Evolutionary conservation across 2,329 filamentous ascomycete species (phyloP).

Genomic region (Whalleya microplaca): DNA sequence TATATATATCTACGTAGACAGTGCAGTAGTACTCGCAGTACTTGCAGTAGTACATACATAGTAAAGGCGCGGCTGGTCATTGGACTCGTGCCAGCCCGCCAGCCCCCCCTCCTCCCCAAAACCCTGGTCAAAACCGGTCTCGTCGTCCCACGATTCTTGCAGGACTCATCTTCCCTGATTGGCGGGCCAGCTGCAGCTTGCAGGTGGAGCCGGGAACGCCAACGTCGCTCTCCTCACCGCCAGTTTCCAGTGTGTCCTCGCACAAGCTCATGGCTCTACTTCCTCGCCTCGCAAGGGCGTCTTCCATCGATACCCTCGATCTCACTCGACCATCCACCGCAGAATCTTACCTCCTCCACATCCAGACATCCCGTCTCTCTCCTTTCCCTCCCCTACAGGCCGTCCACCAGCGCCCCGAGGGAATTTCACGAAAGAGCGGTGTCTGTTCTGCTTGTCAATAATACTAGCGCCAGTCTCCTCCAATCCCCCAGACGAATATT

Average conservation of each 20-base stretch:
- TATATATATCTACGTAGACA: too few species aligned
- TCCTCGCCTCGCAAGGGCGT: slow-evolving; percentile 33
- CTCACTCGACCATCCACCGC: slow-evolving; percentile 37
- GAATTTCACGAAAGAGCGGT: slow-evolving; percentile 48
- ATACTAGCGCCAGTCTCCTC: slow-evolving; percentile 49
- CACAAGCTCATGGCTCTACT: slow-evolving; percentile 34
- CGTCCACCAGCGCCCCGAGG: slow-evolving; percentile 30
- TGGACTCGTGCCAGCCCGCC: slow-evolving; percentile 23
- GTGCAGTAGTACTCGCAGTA: too few species aligned
- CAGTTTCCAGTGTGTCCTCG: slow-evolving; percentile 39
- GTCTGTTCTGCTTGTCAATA: slow-evolving; percentile 48
- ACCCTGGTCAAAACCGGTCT: slow-evolving; percentile 20
- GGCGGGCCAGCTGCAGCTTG: slow-evolving; percentile 34
- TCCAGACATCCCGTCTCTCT: slow-evolving; percentile 29
- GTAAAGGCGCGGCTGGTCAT: slow-evolving; percentile 22
- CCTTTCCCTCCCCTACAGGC: slow-evolving; percentile 34
- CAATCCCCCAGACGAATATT: slow-evolving; percentile 41
- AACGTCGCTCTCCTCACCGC: slow-evolving; percentile 39
- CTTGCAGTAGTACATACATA: too few species aligned
- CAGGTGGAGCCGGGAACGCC: slow-evolving; percentile 39
- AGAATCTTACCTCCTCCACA: slow-evolving; percentile 39
- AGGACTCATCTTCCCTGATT: slow-evolving; percentile 30
- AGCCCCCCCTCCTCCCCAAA: slow-evolving; percentile 20
- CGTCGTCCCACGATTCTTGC: slow-evolving; percentile 29
- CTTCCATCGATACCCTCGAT: slow-evolving; percentile 37